Evolutionary conservation across 2,329 filamentous ascomycete genomes (phyloP).

Genomic region (Fusarium penzigii): DNA sequence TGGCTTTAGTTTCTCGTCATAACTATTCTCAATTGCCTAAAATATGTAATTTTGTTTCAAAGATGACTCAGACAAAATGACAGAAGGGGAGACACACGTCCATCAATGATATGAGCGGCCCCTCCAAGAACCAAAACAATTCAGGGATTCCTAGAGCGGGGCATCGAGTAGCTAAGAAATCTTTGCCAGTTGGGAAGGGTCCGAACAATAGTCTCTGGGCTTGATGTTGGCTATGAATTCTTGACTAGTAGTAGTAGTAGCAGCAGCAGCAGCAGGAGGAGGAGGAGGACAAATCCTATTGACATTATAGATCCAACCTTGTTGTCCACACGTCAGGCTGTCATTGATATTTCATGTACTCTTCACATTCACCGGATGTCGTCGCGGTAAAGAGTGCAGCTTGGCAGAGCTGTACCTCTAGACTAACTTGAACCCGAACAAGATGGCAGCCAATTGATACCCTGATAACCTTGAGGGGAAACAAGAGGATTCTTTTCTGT

Average conservation of each 20-base stretch:
- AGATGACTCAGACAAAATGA: too few relatives aligned
- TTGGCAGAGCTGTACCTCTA: constrained; percentile 1
- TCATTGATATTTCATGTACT: not conserved
- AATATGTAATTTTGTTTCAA: too few relatives aligned
- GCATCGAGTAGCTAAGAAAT: not conserved
- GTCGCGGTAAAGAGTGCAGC: constrained; percentile 8
- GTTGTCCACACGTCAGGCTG: not conserved
- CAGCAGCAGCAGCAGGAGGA: too few relatives aligned
- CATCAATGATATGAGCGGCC: too few relatives aligned
- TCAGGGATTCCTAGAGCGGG: not conserved
- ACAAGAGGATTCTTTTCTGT: constrained; percentile 17
- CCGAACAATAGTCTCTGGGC: not conserved
- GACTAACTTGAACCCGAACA: too few relatives aligned
- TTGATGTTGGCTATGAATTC: too few relatives aligned
- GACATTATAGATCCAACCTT: not conserved
- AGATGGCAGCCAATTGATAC: too few relatives aligned
- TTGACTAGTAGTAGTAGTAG: too few relatives aligned
- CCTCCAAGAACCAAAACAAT: not conserved
- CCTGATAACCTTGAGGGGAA: not conserved
- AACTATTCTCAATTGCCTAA: too few relatives aligned
- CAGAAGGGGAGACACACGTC: too few relatives aligned
- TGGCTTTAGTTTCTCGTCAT: too few relatives aligned
- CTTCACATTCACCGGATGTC: not conserved
- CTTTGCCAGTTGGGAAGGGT: not conserved
- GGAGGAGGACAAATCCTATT: too few relatives aligned